Conservation (phyloP, 352 stramenopile genomes). For the Phytophthora lateralis region DNA sequence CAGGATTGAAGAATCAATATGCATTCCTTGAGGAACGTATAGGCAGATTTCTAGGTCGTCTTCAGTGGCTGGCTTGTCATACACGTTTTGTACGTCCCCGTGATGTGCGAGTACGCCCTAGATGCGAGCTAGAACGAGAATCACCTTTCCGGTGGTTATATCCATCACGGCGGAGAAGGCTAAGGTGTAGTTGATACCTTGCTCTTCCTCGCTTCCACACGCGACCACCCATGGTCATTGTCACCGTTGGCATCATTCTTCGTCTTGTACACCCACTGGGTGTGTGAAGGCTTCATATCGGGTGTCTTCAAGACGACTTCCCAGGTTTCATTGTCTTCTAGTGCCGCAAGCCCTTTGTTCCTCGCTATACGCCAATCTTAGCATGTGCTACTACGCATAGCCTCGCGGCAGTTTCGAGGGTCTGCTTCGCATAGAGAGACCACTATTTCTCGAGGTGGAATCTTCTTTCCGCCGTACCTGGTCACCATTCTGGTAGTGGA, state of each 20-base stretch:
- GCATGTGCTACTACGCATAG: neutral
- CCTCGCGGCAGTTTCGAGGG: conserved; percentile 15
- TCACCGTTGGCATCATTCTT: conserved; percentile 4
- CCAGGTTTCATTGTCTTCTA: conserved; percentile 12
- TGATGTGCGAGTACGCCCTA: conserved; percentile 21
- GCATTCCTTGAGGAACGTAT: conserved; percentile 24
- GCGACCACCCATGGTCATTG: conserved; percentile 23
- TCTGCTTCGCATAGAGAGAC: too few relatives aligned
- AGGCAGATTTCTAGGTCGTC: conserved; percentile 28
- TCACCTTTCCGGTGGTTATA: conserved; percentile 22
- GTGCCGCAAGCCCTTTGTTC: neutral
- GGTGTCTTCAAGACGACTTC: neutral
- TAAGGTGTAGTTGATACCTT: conserved; percentile 20
- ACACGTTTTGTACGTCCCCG: conserved; percentile 36
- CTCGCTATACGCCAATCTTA: conserved; percentile 1
- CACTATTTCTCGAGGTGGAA: too few relatives aligned
- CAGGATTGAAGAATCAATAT: neutral
- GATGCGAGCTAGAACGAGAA: conserved; percentile 11
- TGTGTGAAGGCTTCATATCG: conserved; percentile 4
- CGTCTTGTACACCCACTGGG: conserved; percentile 34
- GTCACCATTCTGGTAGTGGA: too few relatives aligned
- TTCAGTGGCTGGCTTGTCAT: conserved; percentile 27
- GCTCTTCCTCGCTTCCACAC: conserved; percentile 24
- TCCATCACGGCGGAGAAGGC: conserved; percentile 34
- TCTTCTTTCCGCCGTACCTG: too few relatives aligned